Percentiles rank a stretch among this genome's conserved stretches.
Evolutionary conservation across 805 yeast species (phyloP).

Genomic region (Zygoascus biomembranicola): DNA sequence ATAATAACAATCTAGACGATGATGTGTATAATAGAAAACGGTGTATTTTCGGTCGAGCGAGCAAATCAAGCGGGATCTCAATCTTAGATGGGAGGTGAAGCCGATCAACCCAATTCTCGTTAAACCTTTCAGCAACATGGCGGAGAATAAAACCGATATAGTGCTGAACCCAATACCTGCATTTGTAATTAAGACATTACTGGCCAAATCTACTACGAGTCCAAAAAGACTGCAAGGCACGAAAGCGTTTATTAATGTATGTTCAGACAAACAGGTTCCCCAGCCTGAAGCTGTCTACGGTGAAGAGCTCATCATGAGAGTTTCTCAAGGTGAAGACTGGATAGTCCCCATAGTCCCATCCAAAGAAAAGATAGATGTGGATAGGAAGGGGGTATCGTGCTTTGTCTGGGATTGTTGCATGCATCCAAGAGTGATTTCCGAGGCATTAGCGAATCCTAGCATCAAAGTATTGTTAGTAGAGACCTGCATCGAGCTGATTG

Average conservation of each 20-base stretch:
- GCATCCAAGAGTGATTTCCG: constrained; percentile 50
- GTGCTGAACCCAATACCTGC: constrained; percentile 48
- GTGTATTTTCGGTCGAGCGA: no score
- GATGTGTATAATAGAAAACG: no score
- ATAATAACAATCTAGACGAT: neutral
- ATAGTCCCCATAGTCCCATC: constrained; percentile 76
- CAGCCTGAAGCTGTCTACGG: constrained; percentile 45
- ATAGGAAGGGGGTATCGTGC: constrained; percentile 57
- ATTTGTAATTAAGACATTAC: constrained; percentile 62
- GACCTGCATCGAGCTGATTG: constrained; percentile 79
- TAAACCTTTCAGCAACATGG: neutral
- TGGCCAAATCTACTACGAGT: constrained; percentile 32
- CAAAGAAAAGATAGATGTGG: constrained; percentile 42
- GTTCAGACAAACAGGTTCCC: constrained; percentile 60
- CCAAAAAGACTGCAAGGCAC: constrained; percentile 30
- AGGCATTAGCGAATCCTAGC: constrained; percentile 52
- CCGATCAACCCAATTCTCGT: neutral
- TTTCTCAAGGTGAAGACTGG: constrained; percentile 68
- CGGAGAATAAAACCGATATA: constrained; percentile 12
- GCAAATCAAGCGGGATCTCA: no score
- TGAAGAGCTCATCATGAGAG: constrained; percentile 50
- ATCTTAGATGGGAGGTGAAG: no score
- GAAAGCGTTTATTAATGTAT: constrained; percentile 73
- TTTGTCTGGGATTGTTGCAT: constrained; percentile 75
- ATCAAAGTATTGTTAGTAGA: constrained; percentile 62